Evolutionary conservation across 2,329 filamentous ascomycete genomes (phyloP).

Genomic region (Eurotiales sp.): DNA sequence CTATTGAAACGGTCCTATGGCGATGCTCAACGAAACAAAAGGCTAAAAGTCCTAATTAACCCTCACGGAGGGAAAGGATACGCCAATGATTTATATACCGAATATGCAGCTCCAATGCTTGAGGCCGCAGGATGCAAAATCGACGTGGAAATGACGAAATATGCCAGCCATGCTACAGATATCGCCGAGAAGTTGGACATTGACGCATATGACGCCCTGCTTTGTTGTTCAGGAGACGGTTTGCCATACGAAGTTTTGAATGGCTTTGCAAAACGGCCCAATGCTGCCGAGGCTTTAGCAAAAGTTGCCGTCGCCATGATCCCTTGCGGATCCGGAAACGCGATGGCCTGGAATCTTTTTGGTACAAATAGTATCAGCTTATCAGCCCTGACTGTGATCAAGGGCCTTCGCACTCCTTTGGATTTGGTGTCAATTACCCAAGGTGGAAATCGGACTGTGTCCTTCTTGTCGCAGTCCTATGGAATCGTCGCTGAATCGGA

Average conservation of each 20-base stretch:
- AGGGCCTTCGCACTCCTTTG: conserved; percentile 77
- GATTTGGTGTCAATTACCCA: conserved; percentile 89
- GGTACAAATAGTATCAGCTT: conserved; percentile 72
- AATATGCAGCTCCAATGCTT: conserved; percentile 75
- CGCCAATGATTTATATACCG: conserved; percentile 69
- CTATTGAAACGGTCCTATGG: conserved; percentile 70
- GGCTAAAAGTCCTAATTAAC: conserved; percentile 86
- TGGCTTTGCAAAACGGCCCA: conserved; percentile 71
- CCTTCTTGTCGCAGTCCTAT: conserved; percentile 85
- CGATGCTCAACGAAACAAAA: conserved; percentile 63
- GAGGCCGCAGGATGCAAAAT: conserved; percentile 73
- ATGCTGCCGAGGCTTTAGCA: conserved; percentile 69
- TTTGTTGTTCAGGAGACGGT: conserved; percentile 89
- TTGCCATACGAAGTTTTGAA: conserved; percentile 94
- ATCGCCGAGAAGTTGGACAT: conserved; percentile 73
- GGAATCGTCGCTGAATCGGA: conserved; percentile 90
- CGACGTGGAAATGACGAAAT: conserved; percentile 68
- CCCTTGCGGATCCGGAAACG: conserved; percentile 91
- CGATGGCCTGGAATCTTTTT: conserved; percentile 83
- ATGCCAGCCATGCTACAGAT: conserved; percentile 72
- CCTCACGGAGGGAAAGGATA: conserved; percentile 81
- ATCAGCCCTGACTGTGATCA: conserved; percentile 79
- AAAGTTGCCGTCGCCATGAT: conserved; percentile 81
- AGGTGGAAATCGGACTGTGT: conserved; percentile 67
- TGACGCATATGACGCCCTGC: conserved; percentile 75